Evolutionary conservation across 768 basidiomycete species (phyloP), one percentile per base, ranked within the genome.

Genomic region (Suillus luteus): DNA sequence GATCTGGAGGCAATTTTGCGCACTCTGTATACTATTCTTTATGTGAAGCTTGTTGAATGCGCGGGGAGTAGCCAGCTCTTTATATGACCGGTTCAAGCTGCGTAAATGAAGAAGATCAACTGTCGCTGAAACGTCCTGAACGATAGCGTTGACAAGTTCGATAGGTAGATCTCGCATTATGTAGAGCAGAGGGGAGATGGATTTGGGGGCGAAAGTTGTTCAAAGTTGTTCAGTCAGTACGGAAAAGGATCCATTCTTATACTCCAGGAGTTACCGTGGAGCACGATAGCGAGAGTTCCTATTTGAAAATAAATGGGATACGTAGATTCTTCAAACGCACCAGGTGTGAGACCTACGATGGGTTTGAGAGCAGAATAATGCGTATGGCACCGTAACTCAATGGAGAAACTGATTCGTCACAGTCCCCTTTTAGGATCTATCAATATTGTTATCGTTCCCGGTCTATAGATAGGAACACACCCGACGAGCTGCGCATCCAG

Each of bases 91-190:
- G 65, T 75, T 76, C 60, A 75, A 64, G 31, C 65, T 63, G 57
- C 73, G 73, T 9, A 75, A 62, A 12, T 70, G 63, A 19, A 74
- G 70, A 48, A 74, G 73, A 38, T 75, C 73, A 55, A 68, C 55
- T 41, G 68, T 37, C 5, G 68, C 67, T 11, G 64, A 64, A 12
- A 76, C 22, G 59, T 67, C 71, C 51, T 69, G 66, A 33, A 68
- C 67, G 52, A 75, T 67, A 17, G 66, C 62, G 22, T 60, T 66
- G 55, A 75, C 58, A 24, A 75, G 73, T 51, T 75, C 73, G 6
- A 75, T 62, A 14, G 73, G 73, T 0, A 75, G 58, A 57, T 70
- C 54, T 35, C 66, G 66, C 73, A 75, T 75, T 59, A 14, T 60
- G 60, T 52, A 4, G 15, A 27, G 7, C 7, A n/a, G 9, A 31